Conservation (phyloP, 2,329 filamentous ascomycete genomes). For the Verticillium klebahnii region DNA sequence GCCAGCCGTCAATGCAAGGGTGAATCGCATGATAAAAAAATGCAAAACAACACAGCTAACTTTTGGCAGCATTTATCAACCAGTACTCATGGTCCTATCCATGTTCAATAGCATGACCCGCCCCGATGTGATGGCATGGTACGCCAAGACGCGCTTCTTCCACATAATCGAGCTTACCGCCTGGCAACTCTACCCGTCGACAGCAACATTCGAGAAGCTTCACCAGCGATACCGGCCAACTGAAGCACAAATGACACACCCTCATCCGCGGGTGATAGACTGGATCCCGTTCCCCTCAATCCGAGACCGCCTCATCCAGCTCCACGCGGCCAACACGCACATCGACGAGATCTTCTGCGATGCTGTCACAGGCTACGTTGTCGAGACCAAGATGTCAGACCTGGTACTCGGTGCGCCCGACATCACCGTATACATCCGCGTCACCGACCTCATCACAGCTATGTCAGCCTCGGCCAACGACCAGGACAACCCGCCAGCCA, state of each 20-base stretch:
- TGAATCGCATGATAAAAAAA: too few relatives aligned
- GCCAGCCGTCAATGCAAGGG: too few relatives aligned
- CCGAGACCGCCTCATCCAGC: conserved; percentile 21
- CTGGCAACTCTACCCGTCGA: conserved; percentile 25
- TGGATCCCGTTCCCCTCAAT: conserved; percentile 21
- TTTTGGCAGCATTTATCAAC: conserved; percentile 15
- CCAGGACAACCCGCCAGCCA: background rate
- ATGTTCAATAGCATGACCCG: conserved; percentile 29
- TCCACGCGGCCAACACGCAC: conserved; percentile 23
- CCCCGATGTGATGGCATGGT: conserved; percentile 29
- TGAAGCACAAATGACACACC: conserved; percentile 15
- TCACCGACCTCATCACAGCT: too few relatives aligned
- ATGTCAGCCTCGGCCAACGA: background rate
- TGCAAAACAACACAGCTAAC: too few relatives aligned
- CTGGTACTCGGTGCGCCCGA: too few relatives aligned
- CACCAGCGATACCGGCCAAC: conserved; percentile 24
- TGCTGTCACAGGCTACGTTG: conserved; percentile 6
- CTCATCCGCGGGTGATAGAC: conserved; percentile 19
- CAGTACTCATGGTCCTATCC: conserved; percentile 23
- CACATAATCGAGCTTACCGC: conserved; percentile 28
- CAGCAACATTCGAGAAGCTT: conserved; percentile 18
- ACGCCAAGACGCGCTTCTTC: conserved; percentile 33
- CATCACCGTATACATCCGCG: too few relatives aligned
- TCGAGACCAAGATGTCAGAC: too few relatives aligned
- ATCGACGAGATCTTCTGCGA: conserved; percentile 28